Base-by-base conservation (phyloP, 805 yeast species). In the Wickerhamomyces chambardii region DNA sequence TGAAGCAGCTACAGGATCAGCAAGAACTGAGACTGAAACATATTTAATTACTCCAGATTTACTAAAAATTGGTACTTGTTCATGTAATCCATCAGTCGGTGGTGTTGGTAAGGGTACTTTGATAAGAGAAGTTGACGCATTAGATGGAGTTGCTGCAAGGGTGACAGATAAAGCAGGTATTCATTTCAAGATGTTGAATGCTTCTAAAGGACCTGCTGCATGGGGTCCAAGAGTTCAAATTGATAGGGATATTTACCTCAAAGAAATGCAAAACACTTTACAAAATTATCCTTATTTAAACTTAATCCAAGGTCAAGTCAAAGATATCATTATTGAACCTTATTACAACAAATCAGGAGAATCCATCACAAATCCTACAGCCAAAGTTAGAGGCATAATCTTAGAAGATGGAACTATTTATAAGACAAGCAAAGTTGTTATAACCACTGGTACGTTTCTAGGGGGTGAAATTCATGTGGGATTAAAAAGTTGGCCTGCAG, bases 211-310 rank as follows among this genome's bases (percentile, higher is more conserved):
- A 3, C 84, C 95, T 0, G 98, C 98, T 0, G 97, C 90, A 2
- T 95, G 97, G 85, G 97, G 98, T 0, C 97, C 96, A 7, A 62
- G 99, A 40, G 96, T 96, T 1, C 98, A 92, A 59, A 90, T 92
- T 22, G 98, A 92, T 56, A 65, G 99, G 43, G 63, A 73, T 31
- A 67, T 90, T 2, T 92, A 92, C 54, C 61, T 81, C 46, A 50
- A 55, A 14, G 87, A 84, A 48, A 87, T 92, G 97, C 95, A 84
- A 51, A 48, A 58, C 3, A 78, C 66, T 37, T 63, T 92, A 17
- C 52, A 58, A 29, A 55, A 59, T 41, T 79, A 79, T 53, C 61
- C 65, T 9, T 74, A 80, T 39, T 64, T 87, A 40, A 57, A 63
- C 8, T 41, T 77, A 34, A 33, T 73, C 36, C 78, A 84, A 48